Evolutionary conservation across 1,284 basidiomycete genomes (phyloP).

Genomic region (Tylopilus sp.): DNA sequence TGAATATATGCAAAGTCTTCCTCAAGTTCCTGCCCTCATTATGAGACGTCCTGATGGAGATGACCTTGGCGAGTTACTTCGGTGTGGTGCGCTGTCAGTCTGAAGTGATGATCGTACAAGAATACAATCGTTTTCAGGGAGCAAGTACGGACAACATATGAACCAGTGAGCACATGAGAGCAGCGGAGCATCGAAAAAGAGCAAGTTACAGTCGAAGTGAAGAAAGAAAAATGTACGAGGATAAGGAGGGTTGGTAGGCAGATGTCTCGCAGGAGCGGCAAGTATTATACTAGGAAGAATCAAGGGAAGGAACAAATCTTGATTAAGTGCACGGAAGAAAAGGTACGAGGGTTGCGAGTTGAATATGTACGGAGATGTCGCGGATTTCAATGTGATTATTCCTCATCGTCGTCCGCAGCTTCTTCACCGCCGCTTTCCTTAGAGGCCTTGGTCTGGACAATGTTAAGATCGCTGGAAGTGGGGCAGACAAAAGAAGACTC

Average conservation of each 20-base stretch:
- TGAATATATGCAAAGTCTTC: too few relatives aligned
- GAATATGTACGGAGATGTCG: slow-evolving; percentile 22
- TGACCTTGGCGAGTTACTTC: too few relatives aligned
- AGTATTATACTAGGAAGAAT: slow-evolving; percentile 36
- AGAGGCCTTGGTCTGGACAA: slow-evolving; percentile 44
- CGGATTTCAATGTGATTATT: slow-evolving; percentile 39
- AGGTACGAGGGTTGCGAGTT: slow-evolving; percentile 20
- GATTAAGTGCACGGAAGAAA: slow-evolving; percentile 31
- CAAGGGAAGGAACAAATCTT: slow-evolving; percentile 12
- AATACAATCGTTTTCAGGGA: slow-evolving; percentile 46
- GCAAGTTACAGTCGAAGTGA: slow-evolving; percentile 33
- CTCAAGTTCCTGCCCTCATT: too few relatives aligned
- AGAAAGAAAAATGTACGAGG: slow-evolving; percentile 14
- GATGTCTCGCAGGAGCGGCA: slow-evolving; percentile 41
- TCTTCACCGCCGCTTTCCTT: slow-evolving; percentile 71
- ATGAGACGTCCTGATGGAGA: too few relatives aligned
- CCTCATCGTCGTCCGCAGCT: slow-evolving; percentile 69
- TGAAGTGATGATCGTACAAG: slow-evolving; percentile 31
- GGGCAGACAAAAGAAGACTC: slow-evolving; percentile 35
- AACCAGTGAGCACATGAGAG: slow-evolving; percentile 38
- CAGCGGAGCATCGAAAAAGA: slow-evolving; percentile 29
- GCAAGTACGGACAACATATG: slow-evolving; percentile 44
- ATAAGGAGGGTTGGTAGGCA: slow-evolving; percentile 33
- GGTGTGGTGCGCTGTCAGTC: neutral
- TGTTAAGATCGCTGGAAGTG: neutral